These are phyloP conservation scores for Blumeria graminis DNA, from an alignment of 2,329 filamentous ascomycete genomes.

Conservation along the genomic window DNA sequence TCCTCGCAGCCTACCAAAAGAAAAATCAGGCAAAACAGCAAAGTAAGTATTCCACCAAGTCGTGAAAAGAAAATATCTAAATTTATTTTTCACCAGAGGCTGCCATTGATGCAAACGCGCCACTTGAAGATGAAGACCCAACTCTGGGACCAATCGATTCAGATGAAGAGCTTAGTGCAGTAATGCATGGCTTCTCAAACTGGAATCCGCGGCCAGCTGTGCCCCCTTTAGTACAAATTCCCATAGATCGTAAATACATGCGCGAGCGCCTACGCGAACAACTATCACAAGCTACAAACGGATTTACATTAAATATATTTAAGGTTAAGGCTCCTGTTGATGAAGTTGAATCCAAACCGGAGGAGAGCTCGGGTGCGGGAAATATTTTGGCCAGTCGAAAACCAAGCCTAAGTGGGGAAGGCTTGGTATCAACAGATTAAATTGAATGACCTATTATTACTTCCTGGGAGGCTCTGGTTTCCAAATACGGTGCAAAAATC, in stretches of 20 bases:
- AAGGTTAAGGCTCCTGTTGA: slow-evolving; percentile 19
- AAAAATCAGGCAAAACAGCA: slow-evolving; percentile 98
- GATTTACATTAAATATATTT: slow-evolving; percentile 40
- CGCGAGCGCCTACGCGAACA: slow-evolving; percentile 39
- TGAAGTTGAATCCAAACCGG: too few relatives aligned
- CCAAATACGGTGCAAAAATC: too few relatives aligned
- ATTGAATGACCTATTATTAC: too few relatives aligned
- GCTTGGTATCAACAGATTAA: too few relatives aligned
- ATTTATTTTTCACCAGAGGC: slow-evolving; percentile 36
- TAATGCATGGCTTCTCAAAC: slow-evolving; percentile 58
- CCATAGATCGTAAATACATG: slow-evolving; percentile 38
- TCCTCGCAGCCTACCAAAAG: slow-evolving; percentile 74
- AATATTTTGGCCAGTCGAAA: too few relatives aligned
- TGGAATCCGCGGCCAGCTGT: slow-evolving; percentile 61
- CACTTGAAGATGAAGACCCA: slow-evolving; percentile 59
- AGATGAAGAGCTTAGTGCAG: slow-evolving; percentile 75
- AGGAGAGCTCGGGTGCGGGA: too few relatives aligned
- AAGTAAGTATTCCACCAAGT: slow-evolving; percentile 31
- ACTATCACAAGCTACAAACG: slow-evolving; percentile 39
- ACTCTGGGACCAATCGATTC: slow-evolving; percentile 69
- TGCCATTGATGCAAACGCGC: slow-evolving; percentile 81
- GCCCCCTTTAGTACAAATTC: slow-evolving; percentile 34
- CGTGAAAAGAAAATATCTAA: slow-evolving; percentile 2
- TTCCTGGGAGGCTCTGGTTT: too few relatives aligned
- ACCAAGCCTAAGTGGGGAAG: too few relatives aligned